Evolutionary conservation across 306 rosid species (phyloP), one percentile per base, ranked within the genome.

Genomic region (Dalbergia oliveri): DNA sequence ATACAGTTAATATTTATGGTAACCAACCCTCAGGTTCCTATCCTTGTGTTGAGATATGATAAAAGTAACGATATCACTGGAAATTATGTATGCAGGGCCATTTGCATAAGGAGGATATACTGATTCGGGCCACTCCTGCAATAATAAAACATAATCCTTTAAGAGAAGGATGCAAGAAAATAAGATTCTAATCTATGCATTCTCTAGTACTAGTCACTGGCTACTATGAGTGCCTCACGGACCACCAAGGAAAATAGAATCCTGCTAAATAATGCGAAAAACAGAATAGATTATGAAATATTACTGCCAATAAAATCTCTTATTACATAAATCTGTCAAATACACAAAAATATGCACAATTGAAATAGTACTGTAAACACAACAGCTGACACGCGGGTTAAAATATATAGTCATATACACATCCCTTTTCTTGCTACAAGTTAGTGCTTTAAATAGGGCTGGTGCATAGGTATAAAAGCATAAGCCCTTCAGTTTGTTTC

Each of bases 51-150:
- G 97, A 51, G 94, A 88, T 75, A 88, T 72, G 56, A 93, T 68
- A 81, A 84, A 89, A 39, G 84, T 84, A 35, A 91, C 99, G 80
- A 91, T 91, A 58, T 95, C 98, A 62, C 56, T 90, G 80, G 99
- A 95, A 69, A 93, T 87, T 71, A 93, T 66, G 70, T 95, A 93
- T 60, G 96, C 98, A 43, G 98, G 99, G 50, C 99, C 99, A 79
- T 95, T 95, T 62, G 99, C 98, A 10, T 93, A 95, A 63, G 98
- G 99, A 73, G 97, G 99, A 85, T 94, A 94, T 16, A 85, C 88
- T 87, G 69, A 92, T 88, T 93, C 97, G 0, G 97, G 99, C 99
- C 99, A 95, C 75, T 95, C 99, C 99, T 93, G 91, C 84, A 11
- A 78, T 77, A 73, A 69, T 10, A 69, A 23, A 84, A 62, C 6